Conservation (phyloP, 1,139 yeast species). For the Suhomyces wounanorum region DNA sequence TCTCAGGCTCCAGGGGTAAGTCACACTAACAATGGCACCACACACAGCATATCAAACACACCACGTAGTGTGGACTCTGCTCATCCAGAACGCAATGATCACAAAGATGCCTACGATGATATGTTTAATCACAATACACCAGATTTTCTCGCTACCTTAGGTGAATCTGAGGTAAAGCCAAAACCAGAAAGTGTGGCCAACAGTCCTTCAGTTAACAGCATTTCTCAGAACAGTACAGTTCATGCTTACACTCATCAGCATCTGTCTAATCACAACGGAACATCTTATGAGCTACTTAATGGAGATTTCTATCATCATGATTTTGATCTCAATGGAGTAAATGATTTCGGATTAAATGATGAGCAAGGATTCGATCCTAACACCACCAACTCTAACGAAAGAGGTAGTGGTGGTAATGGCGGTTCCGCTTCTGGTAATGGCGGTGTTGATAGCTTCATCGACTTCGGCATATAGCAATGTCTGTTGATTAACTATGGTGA, state of each 20-base stretch:
- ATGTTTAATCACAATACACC: constrained; percentile 28
- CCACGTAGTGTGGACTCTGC: constrained; percentile 11
- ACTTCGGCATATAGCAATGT: constrained; percentile 14
- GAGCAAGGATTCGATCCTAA: background rate
- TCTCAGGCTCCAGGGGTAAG: background rate
- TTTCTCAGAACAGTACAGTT: constrained; percentile 4
- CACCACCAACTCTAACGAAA: background rate
- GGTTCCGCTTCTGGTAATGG: constrained; percentile 9
- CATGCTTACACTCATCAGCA: constrained; percentile 15
- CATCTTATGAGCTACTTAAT: constrained; percentile 6
- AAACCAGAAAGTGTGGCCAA: constrained; percentile 5
- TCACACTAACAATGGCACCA: constrained; percentile 1
- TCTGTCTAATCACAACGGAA: constrained; percentile 8
- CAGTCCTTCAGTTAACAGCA: constrained; percentile 6
- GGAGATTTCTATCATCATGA: constrained; percentile 11
- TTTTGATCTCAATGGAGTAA: constrained; percentile 7
- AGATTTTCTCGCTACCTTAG: constrained; percentile 27
- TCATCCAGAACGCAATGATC: background rate
- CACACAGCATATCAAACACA: constrained; percentile 9
- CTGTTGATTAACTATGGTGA: background rate
- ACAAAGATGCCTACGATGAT: constrained; percentile 8
- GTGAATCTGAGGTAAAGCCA: constrained; percentile 3
- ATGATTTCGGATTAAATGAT: constrained; percentile 5
- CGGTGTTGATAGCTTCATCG: constrained; percentile 20
- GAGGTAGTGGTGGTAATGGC: background rate